A percentile compares a stretch with the other conserved stretches of the same genome.
Conservation (phyloP, 116 monocot species). For the Cymodocea nodosa region DNA sequence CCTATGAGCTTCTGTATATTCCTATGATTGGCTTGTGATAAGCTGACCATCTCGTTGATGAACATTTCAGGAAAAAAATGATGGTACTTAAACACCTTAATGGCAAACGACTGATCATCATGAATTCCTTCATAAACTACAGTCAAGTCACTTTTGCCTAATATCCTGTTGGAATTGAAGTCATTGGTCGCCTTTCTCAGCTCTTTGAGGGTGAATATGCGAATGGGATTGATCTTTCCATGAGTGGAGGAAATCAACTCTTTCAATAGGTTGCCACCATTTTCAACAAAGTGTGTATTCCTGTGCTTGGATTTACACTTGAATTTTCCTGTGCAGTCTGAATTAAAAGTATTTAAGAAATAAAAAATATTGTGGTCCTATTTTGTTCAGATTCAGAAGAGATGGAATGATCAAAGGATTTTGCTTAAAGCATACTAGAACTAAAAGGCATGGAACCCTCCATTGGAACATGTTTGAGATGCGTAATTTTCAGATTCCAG, state of each 20-base stretch:
- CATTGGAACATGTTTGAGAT: no score
- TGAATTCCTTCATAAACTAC: no score
- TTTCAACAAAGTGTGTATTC: not conserved
- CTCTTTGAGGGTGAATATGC: not conserved
- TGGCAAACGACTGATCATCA: not conserved
- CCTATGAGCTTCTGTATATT: constrained; percentile 4
- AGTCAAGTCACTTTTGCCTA: no score
- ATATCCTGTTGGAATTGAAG: not conserved
- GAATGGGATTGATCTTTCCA: not conserved
- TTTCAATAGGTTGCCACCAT: not conserved
- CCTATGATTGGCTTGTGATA: constrained; percentile 2
- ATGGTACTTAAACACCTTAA: not conserved
- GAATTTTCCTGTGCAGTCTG: no score
- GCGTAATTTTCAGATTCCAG: no score
- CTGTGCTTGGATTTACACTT: not conserved
- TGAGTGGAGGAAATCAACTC: not conserved
- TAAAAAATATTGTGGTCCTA: no score
- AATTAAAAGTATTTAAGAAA: no score
- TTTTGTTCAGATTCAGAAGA: no score
- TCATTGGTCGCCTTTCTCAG: not conserved
- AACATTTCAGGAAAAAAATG: not conserved
- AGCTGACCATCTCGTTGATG: not conserved
- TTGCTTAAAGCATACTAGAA: no score
- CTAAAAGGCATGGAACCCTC: no score
- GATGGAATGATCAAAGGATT: no score